Evolutionary conservation across 176 grass and related monocot genomes (phyloP), one percentile per base, ranked within the genome.

Genomic region (Paspalum vaginatum): DNA sequence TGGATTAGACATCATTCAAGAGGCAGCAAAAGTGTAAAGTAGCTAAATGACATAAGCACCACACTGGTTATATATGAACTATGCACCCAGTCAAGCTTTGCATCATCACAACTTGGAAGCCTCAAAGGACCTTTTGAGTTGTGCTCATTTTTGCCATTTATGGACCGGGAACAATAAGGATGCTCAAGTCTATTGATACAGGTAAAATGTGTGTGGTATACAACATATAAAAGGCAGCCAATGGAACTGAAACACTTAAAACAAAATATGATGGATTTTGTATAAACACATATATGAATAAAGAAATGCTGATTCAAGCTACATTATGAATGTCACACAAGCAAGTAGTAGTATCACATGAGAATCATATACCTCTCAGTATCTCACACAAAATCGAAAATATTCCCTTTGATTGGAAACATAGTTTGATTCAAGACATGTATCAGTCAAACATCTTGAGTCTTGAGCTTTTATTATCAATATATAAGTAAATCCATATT

Each of bases 281-380:
- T 65, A 49, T 25, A 21, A 51, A 65, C 18, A 12, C 9, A 18
- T 4, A 9, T 16, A 39, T 62, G 74, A 26, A 61, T 13, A 7
- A 42, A 59, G 10, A 58, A 24, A 15, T 7, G 7, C 0, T 37
- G 42, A 52, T 37, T 61, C 58, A 24, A 65, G 1, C 11, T 40
- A 42, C 72, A 50, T 54, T 57, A 6, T 67, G 69, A 66, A 65
- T 79, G 20, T 20, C 61, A 83, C n/a, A 65, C 3, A 52, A 57
- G 17, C 52, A 74, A 56, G 22, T 48, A 79, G 21, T 50, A 69
- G 25, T 40, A 54, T 18, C 20, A 58, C 18, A 56, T 62, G 27
- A 24, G 85, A n/a, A 15, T 12, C 26, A 56, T 46, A 64, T 56
- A 69, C 18, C 46, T 37, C 11, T 37, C 11, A 74, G 26, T 20